Percentiles rank a stretch among this genome's conserved stretches.
These are phyloP conservation scores for Mycena sp. DNA, from an alignment of 1,284 basidiomycete genomes.

Conservation along the genomic window DNA sequence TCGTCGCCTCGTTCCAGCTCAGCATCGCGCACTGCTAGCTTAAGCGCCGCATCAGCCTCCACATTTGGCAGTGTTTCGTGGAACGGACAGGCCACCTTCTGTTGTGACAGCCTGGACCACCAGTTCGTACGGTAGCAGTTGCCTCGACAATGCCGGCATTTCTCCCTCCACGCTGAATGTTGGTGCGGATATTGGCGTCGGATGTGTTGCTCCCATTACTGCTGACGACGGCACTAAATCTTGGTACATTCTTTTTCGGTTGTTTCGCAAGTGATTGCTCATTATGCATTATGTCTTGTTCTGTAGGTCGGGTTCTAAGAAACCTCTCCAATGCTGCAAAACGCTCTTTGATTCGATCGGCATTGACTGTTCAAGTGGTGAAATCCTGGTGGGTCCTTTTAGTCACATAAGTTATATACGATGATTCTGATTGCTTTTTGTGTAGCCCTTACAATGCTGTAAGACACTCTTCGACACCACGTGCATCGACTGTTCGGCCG, in stretches of 20 bases:
- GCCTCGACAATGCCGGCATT: neutral
- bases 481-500: no score
- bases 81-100: no score
- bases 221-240: neutral
- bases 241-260: slow-evolving; percentile 1
- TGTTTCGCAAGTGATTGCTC: no score
- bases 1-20: neutral
- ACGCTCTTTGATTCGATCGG: slow-evolving; percentile 1
- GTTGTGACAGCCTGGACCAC: neutral
- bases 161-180: neutral
- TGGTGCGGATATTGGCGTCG: neutral
- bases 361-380: slow-evolving; percentile 9
- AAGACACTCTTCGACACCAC: no score
- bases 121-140: neutral
- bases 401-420: no score
- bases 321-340: slow-evolving; percentile 8
- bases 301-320: slow-evolving; percentile 1
- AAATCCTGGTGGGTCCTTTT: neutral
- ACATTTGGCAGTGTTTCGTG: no score
- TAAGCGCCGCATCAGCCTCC: neutral
- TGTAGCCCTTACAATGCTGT: no score
- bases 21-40: neutral
- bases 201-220: neutral
- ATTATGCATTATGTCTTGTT: neutral
- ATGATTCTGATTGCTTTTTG: no score